phyloP scores from a whole-genome alignment of 2,329 filamentous ascomycete genomes.

The Neonectria coccinea region DNA sequence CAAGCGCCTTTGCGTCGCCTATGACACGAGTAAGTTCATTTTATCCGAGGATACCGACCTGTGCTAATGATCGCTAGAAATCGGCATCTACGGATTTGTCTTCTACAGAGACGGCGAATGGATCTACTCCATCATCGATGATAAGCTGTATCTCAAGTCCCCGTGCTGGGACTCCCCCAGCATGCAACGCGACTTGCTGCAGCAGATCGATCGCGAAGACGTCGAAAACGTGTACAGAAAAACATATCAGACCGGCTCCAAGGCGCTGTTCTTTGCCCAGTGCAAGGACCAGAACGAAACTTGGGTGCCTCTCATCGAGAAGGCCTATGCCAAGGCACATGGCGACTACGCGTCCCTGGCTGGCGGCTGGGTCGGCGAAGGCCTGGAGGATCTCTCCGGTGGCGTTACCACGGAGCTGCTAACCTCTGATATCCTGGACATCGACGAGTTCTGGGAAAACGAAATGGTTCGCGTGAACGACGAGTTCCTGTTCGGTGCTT shows the following conservation, averaged over 20 bases:
- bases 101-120: constrained; percentile 91
- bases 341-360: constrained; percentile 79
- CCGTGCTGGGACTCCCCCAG: constrained; percentile 85
- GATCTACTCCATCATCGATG: constrained; percentile 92
- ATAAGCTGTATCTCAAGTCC: constrained; percentile 87
- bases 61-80: constrained; percentile 49
- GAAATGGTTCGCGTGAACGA: constrained; percentile 84
- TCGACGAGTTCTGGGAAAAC: constrained; percentile 85
- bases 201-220: constrained; percentile 80
- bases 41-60: too few relatives aligned
- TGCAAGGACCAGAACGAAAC: constrained; percentile 83
- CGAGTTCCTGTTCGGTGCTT: constrained; percentile 82
- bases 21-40: constrained; percentile 67
- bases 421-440: constrained; percentile 78
- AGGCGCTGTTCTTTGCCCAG: constrained; percentile 82
- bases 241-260: constrained; percentile 79
- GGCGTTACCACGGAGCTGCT: constrained; percentile 78
- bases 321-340: constrained; percentile 87
- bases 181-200: constrained; percentile 78
- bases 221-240: constrained; percentile 78
- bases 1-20: constrained; percentile 79
- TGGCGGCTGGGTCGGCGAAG: constrained; percentile 76
- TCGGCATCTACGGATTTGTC: constrained; percentile 91
- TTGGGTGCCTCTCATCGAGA: constrained; percentile 84
- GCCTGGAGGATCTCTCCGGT: constrained; percentile 70